These are phyloP conservation scores for Daldinia eschscholtzii DNA, from an alignment of 2,329 filamentous ascomycete genomes.

Conservation along the genomic window DNA sequence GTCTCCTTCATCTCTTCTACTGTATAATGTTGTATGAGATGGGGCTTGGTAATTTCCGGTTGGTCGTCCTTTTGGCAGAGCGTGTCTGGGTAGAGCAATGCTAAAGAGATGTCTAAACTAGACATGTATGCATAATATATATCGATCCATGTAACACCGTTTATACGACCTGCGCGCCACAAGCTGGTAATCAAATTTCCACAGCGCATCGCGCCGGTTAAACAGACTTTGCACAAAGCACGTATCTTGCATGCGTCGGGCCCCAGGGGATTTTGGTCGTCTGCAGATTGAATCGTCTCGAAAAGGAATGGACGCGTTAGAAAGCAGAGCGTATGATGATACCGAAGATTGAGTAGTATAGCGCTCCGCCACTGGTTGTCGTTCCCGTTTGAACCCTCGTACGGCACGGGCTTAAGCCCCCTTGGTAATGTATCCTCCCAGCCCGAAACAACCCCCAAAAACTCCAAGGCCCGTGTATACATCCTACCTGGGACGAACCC, in stretches of 20 bases:
- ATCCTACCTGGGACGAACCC: slow-evolving; percentile 34
- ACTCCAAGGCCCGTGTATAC: slow-evolving; percentile 41
- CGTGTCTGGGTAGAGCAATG: slow-evolving; percentile 39
- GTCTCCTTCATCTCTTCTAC: slow-evolving; percentile 37
- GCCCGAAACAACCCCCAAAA: slow-evolving; percentile 36
- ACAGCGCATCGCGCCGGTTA: slow-evolving; percentile 45
- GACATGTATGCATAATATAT: slow-evolving; percentile 45
- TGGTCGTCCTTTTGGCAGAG: slow-evolving; percentile 29
- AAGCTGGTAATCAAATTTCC: slow-evolving; percentile 38
- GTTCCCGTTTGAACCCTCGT: slow-evolving; percentile 29
- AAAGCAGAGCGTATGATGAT: slow-evolving; percentile 48
- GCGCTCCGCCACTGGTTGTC: slow-evolving; percentile 44
- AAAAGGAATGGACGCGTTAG: slow-evolving; percentile 50
- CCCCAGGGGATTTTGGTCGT: slow-evolving; percentile 29
- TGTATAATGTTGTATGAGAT: slow-evolving; percentile 37
- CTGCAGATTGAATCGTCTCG: slow-evolving; percentile 37
- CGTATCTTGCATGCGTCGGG: slow-evolving; percentile 39
- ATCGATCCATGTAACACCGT: slow-evolving; percentile 46
- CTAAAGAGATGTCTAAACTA: slow-evolving; percentile 44
- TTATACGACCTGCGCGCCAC: slow-evolving; percentile 41
- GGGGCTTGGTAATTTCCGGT: slow-evolving; percentile 19
- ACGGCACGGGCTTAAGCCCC: slow-evolving; percentile 26
- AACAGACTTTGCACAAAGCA: slow-evolving; percentile 39
- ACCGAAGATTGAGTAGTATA: slow-evolving; percentile 48
- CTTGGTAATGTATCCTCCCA: slow-evolving; percentile 45